Evolutionary conservation across 768 basidiomycete species (phyloP), one percentile per base, ranked within the genome.

Genomic region (Trametes cinnabarina): DNA sequence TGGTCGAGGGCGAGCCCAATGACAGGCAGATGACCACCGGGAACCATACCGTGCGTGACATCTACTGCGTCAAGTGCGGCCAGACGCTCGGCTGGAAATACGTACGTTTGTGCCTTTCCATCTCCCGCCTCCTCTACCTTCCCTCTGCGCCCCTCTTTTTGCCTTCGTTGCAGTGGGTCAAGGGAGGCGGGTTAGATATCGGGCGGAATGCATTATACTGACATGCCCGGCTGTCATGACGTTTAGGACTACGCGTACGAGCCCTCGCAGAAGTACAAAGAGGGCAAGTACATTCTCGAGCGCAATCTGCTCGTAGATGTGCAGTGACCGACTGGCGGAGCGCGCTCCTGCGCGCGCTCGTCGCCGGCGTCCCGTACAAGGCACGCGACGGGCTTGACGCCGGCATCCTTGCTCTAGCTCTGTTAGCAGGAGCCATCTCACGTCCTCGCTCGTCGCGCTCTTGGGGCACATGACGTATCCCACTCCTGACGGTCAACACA

Each of bases 11-110:
- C 59, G 88, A 92, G 65, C 87, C 92, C 39, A 90, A 82, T 69
- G 96, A 98, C 71, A 82, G 97, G 61, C 84, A 86, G 57, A 99
- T 98, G 96, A 95, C 94, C 28, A 99, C 96, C 20, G 96, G 96
- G 20, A 85, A 90, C 66, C 97, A 99, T 75, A 92, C 89, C 25
- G 96, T 99, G 32, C 87, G 96, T 55, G 96, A 99, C 71, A 93
- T 98, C 62, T 92, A 84, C 73, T 99, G 96, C 74, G 76, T 80
- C 79, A 96, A 95, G 73, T 99, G 96, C 73, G 82, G 84, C 58
- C 83, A 82, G 48, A 83, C 81, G 17, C 81, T 99, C 30, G 96
- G 96, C 55, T 98, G 97, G 96, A 98, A 98, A 94, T 99, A 99
- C 72, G 97, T 92, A 70, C 72, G 87, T 77, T 52, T 51, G 41